Base-by-base conservation (phyloP, 495 filamentous ascomycete genomes). In the Neurospora sp. region DNA sequence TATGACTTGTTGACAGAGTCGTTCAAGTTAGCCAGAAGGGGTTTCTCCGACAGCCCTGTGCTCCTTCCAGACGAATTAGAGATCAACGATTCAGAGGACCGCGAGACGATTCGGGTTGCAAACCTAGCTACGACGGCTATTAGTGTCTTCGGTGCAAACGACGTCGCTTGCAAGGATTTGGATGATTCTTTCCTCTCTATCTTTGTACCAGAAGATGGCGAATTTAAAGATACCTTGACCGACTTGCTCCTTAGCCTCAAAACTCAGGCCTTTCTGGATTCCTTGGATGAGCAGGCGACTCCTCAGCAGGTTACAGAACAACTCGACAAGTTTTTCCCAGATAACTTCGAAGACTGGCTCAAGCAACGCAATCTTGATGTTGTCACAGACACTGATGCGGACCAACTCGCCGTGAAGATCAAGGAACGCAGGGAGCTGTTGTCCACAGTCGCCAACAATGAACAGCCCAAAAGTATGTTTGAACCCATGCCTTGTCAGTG, bases 91-190 rank as follows among this genome's bases (percentile, higher is more conserved):
- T 81, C 87, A 1, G 85, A 89, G 17, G 90, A 94, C 74, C 83
- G 92, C 28, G 91, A 92, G 70, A 91, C 91, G 28, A 91, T 97
- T 72, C 90, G 92, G 42, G 92, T 94, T 81, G 91, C 93, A 3
- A 98, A 98, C 75, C 84, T 98, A 71, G 94, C 93, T 4, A 93
- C 94, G 2, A 93, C 93, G 75, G 90, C 94, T 9, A 90, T 90
- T 0, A 93, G 92, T 73, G 88, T 94, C 36, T 94, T 97, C 80
- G 93, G 92, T 6, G 91, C 89, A 5, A 89, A 93, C 76, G 93
- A 96, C 78, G 92, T 97, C 69, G 88, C 92, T 8, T 90, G 96
- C 72, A 89, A 89, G 31, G 92, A 96, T 77, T 83, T 97, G 42
- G 93, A 97, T 77, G 92, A 96, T 36, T 86, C 91, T 75, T 97